Percentiles rank a stretch among this genome's conserved stretches.
phyloP scores from a whole-genome alignment of 2,329 filamentous ascomycete species.

The Xylariaceae sp. region DNA sequence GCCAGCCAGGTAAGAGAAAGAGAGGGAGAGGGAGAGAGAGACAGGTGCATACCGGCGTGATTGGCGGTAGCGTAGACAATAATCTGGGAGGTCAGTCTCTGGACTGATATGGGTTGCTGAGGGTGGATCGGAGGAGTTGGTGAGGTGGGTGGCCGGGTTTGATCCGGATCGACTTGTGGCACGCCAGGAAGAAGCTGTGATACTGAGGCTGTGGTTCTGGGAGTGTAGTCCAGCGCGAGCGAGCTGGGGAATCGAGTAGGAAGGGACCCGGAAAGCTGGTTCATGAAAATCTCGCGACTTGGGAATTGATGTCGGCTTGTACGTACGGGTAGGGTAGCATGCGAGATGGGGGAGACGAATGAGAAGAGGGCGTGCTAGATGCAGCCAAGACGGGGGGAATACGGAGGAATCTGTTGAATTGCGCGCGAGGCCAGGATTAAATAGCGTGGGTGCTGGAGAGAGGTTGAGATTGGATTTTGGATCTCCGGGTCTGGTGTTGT shows the following conservation, averaged over 20 bases:
- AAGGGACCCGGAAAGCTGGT: background rate
- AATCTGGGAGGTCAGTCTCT: background rate
- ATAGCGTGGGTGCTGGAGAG: background rate
- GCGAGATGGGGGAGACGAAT: background rate
- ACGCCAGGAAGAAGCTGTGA: background rate
- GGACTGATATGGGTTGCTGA: background rate
- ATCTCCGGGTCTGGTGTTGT: background rate
- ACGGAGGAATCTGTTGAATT: background rate
- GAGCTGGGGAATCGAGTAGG: background rate
- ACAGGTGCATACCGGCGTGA: constrained; percentile 3
- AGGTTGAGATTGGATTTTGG: background rate
- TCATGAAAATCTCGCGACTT: background rate
- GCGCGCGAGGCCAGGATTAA: background rate
- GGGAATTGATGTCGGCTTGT: background rate
- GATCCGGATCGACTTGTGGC: background rate
- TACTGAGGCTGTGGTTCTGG: background rate
- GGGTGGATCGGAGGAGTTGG: background rate
- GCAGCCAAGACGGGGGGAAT: background rate
- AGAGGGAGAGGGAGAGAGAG: background rate
- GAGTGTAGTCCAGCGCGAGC: background rate
- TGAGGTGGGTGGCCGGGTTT: background rate
- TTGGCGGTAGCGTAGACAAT: background rate
- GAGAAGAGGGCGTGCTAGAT: background rate
- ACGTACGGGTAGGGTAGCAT: background rate
- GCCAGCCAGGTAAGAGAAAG: background rate